Percentiles rank a stretch among this genome's conserved stretches.
These are phyloP conservation scores for Solanum pennellii DNA, from an alignment of 257 asterid genomes.

Conservation along the genomic window DNA sequence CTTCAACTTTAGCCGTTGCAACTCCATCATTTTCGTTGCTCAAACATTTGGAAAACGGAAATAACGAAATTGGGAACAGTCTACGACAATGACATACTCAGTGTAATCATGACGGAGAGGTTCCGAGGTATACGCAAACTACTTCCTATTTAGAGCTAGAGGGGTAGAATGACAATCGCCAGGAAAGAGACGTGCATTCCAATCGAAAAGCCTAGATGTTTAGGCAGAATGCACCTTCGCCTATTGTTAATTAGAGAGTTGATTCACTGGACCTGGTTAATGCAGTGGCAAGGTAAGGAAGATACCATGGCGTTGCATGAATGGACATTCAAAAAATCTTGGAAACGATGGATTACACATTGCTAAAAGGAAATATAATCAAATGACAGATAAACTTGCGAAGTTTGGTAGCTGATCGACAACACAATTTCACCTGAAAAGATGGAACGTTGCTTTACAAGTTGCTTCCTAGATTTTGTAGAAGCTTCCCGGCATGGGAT, in stretches of 20 bases:
- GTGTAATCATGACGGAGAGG: too few relatives aligned
- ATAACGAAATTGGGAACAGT: neutral
- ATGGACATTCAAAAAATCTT: neutral
- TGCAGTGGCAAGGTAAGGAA: neutral
- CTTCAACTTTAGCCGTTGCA: constrained; percentile 19
- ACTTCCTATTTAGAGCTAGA: too few relatives aligned
- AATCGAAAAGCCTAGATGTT: neutral
- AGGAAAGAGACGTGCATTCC: neutral
- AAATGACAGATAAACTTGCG: neutral
- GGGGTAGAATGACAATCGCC: too few relatives aligned
- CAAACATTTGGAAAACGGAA: neutral
- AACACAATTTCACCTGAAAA: neutral
- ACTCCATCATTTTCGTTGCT: constrained; percentile 19
- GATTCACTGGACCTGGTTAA: neutral
- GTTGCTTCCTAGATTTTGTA: neutral
- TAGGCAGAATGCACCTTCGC: neutral
- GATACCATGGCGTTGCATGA: neutral
- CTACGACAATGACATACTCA: neutral
- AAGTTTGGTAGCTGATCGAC: neutral
- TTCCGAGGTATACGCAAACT: too few relatives aligned
- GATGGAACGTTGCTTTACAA: neutral
- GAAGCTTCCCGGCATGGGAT: neutral
- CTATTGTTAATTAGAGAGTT: neutral
- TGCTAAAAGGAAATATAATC: neutral
- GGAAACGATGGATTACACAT: neutral